Evolutionary conservation across 352 stramenopile species (phyloP).

Genomic region (Pythium monospermum): DNA sequence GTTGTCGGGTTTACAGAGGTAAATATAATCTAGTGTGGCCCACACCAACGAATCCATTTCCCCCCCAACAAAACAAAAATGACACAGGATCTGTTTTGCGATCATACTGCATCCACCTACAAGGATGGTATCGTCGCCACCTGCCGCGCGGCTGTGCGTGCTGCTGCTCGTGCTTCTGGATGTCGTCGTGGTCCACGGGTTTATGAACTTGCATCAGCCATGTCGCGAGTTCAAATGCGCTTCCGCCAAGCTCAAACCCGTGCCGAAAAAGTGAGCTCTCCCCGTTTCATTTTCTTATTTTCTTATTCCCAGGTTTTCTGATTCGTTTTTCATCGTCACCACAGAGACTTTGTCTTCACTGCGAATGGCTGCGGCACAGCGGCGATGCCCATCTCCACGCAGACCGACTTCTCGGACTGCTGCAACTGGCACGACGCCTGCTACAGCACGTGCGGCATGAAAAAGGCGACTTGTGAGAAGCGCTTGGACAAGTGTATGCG

Average conservation of each 20-base stretch:
- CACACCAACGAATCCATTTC: too few relatives aligned
- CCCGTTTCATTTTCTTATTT: too few relatives aligned
- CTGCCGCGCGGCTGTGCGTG: neutral
- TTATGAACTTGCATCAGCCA: constrained; percentile 30
- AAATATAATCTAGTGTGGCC: too few relatives aligned
- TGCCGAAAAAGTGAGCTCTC: constrained; percentile 25
- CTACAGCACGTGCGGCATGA: constrained; percentile 77
- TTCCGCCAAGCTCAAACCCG: constrained; percentile 10
- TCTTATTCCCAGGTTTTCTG: neutral
- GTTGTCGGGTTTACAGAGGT: too few relatives aligned
- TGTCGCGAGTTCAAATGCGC: constrained; percentile 40
- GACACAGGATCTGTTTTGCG: too few relatives aligned
- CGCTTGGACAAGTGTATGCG: constrained; percentile 73
- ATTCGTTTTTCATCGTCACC: neutral
- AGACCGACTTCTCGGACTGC: constrained; percentile 55
- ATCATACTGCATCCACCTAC: too few relatives aligned
- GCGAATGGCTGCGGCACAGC: constrained; percentile 73
- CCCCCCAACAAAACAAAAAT: too few relatives aligned
- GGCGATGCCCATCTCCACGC: constrained; percentile 39
- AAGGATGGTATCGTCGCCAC: too few relatives aligned
- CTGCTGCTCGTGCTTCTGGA: constrained; percentile 1
- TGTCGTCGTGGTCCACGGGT: neutral
- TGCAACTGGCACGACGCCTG: constrained; percentile 84
- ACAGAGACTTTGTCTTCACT: constrained; percentile 66
- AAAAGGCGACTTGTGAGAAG: constrained; percentile 65